Base-by-base conservation (phyloP, 2,329 filamentous ascomycete genomes). In the Laburnicola sp. region DNA sequence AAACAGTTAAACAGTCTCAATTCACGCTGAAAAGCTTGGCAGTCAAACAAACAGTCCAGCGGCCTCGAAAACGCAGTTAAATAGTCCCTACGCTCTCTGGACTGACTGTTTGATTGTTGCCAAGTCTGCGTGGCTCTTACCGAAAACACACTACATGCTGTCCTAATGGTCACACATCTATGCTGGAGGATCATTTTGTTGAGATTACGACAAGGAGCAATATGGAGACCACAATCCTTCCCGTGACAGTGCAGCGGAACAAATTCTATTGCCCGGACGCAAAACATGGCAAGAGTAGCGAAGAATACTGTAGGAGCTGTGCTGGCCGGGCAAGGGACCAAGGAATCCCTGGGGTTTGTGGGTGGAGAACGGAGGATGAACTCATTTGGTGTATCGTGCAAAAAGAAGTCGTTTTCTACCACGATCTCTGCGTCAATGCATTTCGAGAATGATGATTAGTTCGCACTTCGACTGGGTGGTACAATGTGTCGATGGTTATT, bases 331-430 rank as follows among this genome's bases (percentile, higher is more conserved):
- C 38, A 30, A 48, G 28, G 26, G 21, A 38, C 44, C 4, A 46
- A 7, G 44, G 44, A 38, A 30, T 35, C 31, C 22, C 37, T 22
- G 45, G 6, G 1, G 10, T 22, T 35, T 37, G 45, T 30, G 45
- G 45, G 10, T 48, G 45, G 45, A 48, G 38, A 37, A 42, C 3
- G 10, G 45, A 48, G 25, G 45, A 48, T 10, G 4, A 48, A 48
- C 45, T 48, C 45, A 48, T 26, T 6, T 48, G 45, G 38, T 48
- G 38, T 43, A 48, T 48, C 9, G 38, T 36, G n/a, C 37, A 22
- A 41, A 42, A 43, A 48, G 45, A 48, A 43, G 38, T 48, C 25
- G 37, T 48, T 42, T 41, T 48, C 31, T 16, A 48, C 38, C 45
- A 48, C 28, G 45, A 48, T 35, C 37, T 48, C 27, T 48, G 45